A percentile compares a stretch with the other conserved stretches of the same genome.
Evolutionary conservation across 208 protist genomes (phyloP).

Genomic region (Acanthamoeba triangularis): DNA sequence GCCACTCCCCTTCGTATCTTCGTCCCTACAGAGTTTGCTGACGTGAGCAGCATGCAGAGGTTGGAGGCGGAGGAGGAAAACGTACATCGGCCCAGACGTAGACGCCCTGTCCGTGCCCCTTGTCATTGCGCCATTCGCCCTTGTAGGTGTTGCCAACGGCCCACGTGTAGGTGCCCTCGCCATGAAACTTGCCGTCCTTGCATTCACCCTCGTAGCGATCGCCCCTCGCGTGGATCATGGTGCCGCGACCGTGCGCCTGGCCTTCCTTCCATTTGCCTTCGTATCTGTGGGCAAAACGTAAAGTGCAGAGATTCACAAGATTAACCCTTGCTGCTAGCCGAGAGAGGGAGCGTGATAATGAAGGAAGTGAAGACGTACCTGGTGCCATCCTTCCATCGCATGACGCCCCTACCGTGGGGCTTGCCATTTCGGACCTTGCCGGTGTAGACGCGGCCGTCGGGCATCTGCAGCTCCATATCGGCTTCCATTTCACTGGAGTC

Average conservation of each 20-base stretch:
- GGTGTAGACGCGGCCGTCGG: neutral
- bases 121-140: neutral
- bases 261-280: constrained; percentile 50
- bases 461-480: constrained; percentile 21
- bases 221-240: neutral
- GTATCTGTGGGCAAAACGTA: neutral
- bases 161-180: constrained; percentile 22
- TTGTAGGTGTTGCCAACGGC: constrained; percentile 2
- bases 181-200: constrained; percentile 39
- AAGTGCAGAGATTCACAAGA: neutral
- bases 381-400: neutral
- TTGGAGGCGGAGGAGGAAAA: neutral
- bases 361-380: neutral
- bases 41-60: no score
- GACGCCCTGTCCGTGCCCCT: neutral
- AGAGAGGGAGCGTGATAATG: no score
- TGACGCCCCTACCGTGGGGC: neutral
- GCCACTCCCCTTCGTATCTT: constrained; percentile 38
- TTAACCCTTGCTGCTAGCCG: no score
- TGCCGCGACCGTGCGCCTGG: constrained; percentile 18
- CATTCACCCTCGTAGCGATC: constrained; percentile 68
- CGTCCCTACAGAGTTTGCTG: neutral
- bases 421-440: constrained; percentile 40
- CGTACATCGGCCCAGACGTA: neutral
- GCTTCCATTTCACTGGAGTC: neutral